Evolutionary conservation across 148 eudicot genomes (phyloP).

Genomic region (Rhododendron vialii): DNA sequence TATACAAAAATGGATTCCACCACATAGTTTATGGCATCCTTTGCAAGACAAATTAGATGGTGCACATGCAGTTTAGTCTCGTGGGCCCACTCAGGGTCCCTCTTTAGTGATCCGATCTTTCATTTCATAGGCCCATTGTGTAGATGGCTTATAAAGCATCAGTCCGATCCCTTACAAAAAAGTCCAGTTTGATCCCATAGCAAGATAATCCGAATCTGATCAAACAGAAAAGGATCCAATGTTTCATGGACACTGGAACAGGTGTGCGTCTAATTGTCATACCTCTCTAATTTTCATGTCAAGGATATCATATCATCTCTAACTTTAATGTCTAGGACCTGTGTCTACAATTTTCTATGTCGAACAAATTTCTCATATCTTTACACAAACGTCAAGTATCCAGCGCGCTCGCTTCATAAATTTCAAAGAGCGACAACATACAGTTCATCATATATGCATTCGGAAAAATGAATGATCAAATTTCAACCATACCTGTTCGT

Average conservation of each 20-base stretch:
- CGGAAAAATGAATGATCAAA: no score
- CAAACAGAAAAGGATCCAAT: background rate
- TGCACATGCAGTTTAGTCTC: no score
- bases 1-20: no score
- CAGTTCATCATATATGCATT: background rate
- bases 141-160: background rate
- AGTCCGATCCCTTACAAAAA: background rate
- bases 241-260: background rate
- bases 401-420: background rate
- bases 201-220: background rate
- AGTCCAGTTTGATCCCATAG: no score
- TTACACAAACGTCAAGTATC: background rate
- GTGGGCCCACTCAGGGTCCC: background rate
- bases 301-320: background rate
- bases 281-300: background rate
- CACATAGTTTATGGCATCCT: background rate
- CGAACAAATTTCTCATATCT: background rate
- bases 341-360: background rate
- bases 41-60: no score
- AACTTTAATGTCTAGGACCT: background rate
- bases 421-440: background rate
- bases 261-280: background rate
- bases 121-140: background rate
- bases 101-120: background rate
- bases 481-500: background rate